Base-by-base conservation (phyloP, 2,329 filamentous ascomycete genomes). In the Penicillium hordei region DNA sequence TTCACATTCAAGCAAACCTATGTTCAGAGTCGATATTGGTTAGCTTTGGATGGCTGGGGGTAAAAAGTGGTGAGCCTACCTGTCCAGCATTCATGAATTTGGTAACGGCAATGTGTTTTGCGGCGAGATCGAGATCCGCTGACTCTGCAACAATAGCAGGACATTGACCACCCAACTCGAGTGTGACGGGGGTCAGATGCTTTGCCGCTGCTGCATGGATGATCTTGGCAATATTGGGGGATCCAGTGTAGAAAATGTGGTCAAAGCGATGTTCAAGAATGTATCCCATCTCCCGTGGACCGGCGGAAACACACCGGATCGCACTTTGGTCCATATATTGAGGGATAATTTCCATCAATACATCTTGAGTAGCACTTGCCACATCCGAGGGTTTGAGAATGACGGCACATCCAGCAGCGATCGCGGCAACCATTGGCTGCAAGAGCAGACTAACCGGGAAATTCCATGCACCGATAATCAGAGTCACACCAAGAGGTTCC, bases 391-490 rank as follows among this genome's bases (percentile, higher is more conserved):
- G 80, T 62, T 82, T 82, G 29, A 82, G 55, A 8, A 81, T 61
- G 9, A 75, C 69, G 29, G 71, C 68, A 48, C 68, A 72, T 6
- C 79, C 79, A 1, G 79, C 78, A 2, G 78, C 71, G 19, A 81
- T 77, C 17, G 78, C 78, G 17, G 73, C 75, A 25, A 80, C 58
- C 36, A 78, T 62, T 21, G 78, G 78, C 52, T 75, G 69, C 0
- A 81, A 48, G 0, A 72, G 56, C 4, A 78, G 65, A 3, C 72
- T 59, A 49, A 81, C 65, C 0, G 79, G 79, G 19, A 76, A 81
- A 57, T 82, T 81, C 79, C 78, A 81, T 2, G 78, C 71, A 0
- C 75, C 74, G 23, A 82, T 76, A 42, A 81, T 73, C 10, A 82
- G 70, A 0, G 72, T 70, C 1, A 80, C 74, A 6, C 79, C 79